These are phyloP conservation scores for Naganishia sp. DNA, from an alignment of 1,284 basidiomycete genomes.

Conservation along the genomic window DNA sequence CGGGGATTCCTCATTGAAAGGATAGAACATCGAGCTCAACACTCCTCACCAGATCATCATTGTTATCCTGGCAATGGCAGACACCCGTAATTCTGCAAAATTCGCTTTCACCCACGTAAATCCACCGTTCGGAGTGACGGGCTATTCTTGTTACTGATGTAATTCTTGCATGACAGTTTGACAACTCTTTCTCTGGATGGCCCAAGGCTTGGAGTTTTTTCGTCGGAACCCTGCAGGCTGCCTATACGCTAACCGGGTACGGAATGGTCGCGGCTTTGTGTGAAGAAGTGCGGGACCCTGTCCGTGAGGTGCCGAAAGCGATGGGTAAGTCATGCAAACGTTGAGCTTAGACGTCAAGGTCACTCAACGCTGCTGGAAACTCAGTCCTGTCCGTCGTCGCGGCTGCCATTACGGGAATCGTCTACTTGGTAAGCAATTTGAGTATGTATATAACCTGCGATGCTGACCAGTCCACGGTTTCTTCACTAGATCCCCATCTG, in stretches of 20 bases:
- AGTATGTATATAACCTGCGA: not conserved
- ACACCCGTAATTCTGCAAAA: conserved; percentile 50
- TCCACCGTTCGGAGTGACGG: too few species aligned
- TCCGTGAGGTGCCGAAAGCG: conserved; percentile 51
- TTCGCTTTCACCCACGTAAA: conserved; percentile 51
- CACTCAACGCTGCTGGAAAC: conserved; percentile 7
- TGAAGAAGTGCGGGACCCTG: conserved; percentile 54
- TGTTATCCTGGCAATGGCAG: conserved; percentile 53
- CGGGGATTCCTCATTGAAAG: not conserved
- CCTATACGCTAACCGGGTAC: conserved; percentile 52
- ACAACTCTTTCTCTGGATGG: conserved; percentile 51
- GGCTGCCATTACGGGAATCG: conserved; percentile 55
- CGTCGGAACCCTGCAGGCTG: conserved; percentile 53
- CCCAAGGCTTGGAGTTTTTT: conserved; percentile 53
- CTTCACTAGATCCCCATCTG: conserved; percentile 53
- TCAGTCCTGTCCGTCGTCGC: conserved; percentile 54
- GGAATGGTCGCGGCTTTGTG: conserved; percentile 54
- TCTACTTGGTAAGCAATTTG: conserved; percentile 45
- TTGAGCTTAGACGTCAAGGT: not conserved
- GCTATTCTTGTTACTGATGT: too few species aligned
- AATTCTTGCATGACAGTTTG: too few species aligned
- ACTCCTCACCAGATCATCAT: conserved; percentile 49
- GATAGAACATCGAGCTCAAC: not conserved
- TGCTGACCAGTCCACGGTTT: conserved; percentile 10
- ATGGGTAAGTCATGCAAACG: conserved; percentile 42